Evolutionary conservation across 371 early-diverging fungal species (phyloP).

Genomic region (Mortierella sp.): DNA sequence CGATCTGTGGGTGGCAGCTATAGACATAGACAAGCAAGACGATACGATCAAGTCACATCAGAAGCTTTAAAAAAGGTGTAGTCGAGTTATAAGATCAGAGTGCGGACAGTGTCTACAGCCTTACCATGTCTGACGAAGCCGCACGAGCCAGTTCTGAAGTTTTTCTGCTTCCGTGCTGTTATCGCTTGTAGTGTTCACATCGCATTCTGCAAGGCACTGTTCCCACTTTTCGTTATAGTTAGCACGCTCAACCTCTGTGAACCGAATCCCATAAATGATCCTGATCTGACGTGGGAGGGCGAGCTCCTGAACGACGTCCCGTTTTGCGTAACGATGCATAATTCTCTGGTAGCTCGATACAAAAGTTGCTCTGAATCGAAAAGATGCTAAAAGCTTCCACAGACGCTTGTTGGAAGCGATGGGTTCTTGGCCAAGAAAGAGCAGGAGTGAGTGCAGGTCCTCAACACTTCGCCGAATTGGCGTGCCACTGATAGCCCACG

Average conservation of each 20-base stretch:
- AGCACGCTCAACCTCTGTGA: constrained; percentile 68
- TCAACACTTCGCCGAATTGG: constrained; percentile 62
- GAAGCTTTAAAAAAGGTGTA: neutral
- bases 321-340: constrained; percentile 72
- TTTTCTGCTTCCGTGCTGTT: constrained; percentile 21
- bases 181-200: constrained; percentile 9
- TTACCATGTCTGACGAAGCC: constrained; percentile 48
- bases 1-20: constrained; percentile 70
- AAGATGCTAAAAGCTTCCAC: constrained; percentile 23
- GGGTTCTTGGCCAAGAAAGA: constrained; percentile 59
- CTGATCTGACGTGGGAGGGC: constrained; percentile 68
- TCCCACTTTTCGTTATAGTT: constrained; percentile 72
- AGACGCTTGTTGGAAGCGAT: constrained; percentile 33
- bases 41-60: no score
- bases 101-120: neutral
- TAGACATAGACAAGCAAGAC: neutral
- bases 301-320: constrained; percentile 61
- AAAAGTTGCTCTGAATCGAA: constrained; percentile 40
- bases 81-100: no score
- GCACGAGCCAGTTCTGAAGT: constrained; percentile 32
- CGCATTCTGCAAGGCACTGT: constrained; percentile 50
- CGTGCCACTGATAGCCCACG: constrained; percentile 83
- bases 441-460: constrained; percentile 65
- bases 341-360: constrained; percentile 54
- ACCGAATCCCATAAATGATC: constrained; percentile 59